phyloP scores from a whole-genome alignment of 441 rosid species.

The Corymbia citriodora region DNA sequence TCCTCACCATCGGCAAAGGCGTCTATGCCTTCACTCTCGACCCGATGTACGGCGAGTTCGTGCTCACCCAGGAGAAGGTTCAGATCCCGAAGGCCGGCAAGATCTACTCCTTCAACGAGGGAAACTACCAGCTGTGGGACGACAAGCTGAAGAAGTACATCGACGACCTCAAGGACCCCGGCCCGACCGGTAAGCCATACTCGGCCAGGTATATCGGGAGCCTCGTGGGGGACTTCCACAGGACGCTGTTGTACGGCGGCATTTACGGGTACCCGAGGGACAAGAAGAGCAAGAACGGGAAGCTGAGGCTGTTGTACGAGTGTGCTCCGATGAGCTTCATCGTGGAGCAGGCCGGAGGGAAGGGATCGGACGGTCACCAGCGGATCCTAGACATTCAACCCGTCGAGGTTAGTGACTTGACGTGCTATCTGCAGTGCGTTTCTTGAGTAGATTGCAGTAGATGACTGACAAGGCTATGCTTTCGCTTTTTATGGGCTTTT shows the following conservation, averaged over 20 bases:
- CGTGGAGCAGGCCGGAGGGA: constrained; percentile 94
- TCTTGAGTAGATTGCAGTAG: not conserved
- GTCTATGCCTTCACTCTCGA: constrained; percentile 81
- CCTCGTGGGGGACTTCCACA: constrained; percentile 91
- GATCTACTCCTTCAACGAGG: constrained; percentile 90
- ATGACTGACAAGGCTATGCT: not conserved
- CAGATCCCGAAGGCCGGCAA: constrained; percentile 85
- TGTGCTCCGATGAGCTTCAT: constrained; percentile 98
- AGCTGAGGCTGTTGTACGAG: constrained; percentile 85
- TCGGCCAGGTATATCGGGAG: constrained; percentile 93
- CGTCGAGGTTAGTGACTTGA: constrained; percentile 38
- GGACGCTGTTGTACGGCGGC: constrained; percentile 82
- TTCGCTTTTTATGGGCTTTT: not conserved
- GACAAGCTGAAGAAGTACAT: constrained; percentile 82
- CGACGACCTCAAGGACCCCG: constrained; percentile 86
- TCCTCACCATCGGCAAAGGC: constrained; percentile 69
- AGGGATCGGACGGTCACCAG: constrained; percentile 87
- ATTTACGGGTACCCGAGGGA: constrained; percentile 94
- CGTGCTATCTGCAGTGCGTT: not conserved
- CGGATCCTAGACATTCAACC: constrained; percentile 84
- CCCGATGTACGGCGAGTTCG: constrained; percentile 94
- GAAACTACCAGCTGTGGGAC: constrained; percentile 90
- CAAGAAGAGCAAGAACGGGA: constrained; percentile 87
- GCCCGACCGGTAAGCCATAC: constrained; percentile 80
- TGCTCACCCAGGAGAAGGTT: constrained; percentile 71